Base-by-base conservation (phyloP, 1,139 yeast species). In the Pichia sp. region DNA sequence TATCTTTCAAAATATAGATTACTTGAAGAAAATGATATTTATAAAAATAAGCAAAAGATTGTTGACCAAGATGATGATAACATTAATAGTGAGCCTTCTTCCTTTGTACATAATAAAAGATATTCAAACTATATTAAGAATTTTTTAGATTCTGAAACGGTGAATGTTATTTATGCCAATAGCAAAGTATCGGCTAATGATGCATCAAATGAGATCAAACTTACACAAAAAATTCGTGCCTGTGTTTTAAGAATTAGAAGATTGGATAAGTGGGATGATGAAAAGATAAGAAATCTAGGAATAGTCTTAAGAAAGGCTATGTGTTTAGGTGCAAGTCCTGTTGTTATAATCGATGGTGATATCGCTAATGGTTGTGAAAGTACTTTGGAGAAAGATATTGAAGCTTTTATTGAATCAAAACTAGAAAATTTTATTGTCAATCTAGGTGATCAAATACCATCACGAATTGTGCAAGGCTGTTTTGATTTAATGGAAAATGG, bases 1-100 rank as follows among this genome's bases (percentile, higher is more conserved):
- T 85, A 84, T 59, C 64, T 85, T 44, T 67, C 74, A 39, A 83
- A 81, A 63, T 85, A 85, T 57, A 64, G 73, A n/a, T 55, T 69
- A 2, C 57, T 66, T 68, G 73, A 62, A 66, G 71, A 58, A 34
- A 57, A 60, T 45, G 60, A 62, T 48, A 61, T 62, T 18, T 63
- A 61, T 44, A 54, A 54, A 35, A 55, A 51, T 34, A 55, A 52
- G 30, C 42, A 48, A 10, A 48, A 45, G 38, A 39, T 55, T 30
- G 46, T 57, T 7, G 40, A 44, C 27, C 43, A 50, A n/a, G 45
- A 45, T 4, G 39, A 43, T 7, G 31, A 39, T 7, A 29, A 11
- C 7, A 28, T 40, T 8, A 35, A 25, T 25, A 28, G 10, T 36
- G 30, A 26, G 18, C 18, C 18, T 1, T 18, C 18, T 18, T 1